Conservation (phyloP, 2,329 filamentous ascomycete genomes). For the Paracoccidioides lutzii region DNA sequence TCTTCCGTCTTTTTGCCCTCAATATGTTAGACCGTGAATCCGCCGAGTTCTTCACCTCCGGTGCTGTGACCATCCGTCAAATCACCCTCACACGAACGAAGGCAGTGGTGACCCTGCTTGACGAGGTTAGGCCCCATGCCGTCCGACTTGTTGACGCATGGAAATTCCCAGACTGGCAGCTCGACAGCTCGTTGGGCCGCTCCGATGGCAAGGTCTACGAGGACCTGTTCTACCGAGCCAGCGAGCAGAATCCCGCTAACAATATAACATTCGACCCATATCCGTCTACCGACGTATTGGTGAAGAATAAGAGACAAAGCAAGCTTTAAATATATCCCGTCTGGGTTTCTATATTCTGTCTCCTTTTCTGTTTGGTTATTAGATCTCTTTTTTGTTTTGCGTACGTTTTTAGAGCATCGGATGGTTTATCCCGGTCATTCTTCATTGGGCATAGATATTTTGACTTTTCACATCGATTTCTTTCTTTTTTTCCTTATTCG, state of each 20-base stretch:
- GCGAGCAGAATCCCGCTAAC: constrained; percentile 61
- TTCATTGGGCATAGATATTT: neutral
- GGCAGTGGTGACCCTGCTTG: constrained; percentile 55
- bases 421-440: too few species aligned
- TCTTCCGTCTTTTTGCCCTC: constrained; percentile 54
- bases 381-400: constrained; percentile 1
- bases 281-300: constrained; percentile 47
- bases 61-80: constrained; percentile 57
- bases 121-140: constrained; percentile 61
- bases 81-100: constrained; percentile 56
- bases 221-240: constrained; percentile 61
- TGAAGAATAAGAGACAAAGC: constrained; percentile 41
- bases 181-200: constrained; percentile 57
- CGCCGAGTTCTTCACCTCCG: constrained; percentile 58
- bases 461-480: neutral
- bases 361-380: constrained; percentile 1
- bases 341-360: constrained; percentile 5
- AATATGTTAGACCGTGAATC: constrained; percentile 57
- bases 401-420: too few species aligned
- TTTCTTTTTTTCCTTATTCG: neutral
- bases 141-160: constrained; percentile 59
- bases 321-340: constrained; percentile 21
- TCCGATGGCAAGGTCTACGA: constrained; percentile 66
- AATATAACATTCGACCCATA: constrained; percentile 60
- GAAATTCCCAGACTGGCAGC: constrained; percentile 66